Conservation (phyloP, 1,284 basidiomycete genomes). For the Hypsizygus ulmarius region DNA sequence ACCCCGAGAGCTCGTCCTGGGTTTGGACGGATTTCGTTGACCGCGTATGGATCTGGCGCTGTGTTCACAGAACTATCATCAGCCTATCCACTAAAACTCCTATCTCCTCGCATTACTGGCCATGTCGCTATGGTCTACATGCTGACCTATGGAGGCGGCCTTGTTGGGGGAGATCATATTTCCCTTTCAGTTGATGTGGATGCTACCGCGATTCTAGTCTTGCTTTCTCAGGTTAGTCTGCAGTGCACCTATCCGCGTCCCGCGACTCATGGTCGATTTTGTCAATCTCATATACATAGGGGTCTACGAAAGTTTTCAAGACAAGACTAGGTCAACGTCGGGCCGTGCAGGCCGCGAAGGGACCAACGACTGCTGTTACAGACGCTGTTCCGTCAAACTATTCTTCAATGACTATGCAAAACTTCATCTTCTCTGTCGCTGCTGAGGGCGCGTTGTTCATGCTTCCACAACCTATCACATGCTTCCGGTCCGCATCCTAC, state of each 20-base stretch:
- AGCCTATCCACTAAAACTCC: slow-evolving; percentile 88
- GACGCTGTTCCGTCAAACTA: slow-evolving; percentile 7
- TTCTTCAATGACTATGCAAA: slow-evolving; percentile 39
- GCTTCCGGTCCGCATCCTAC: slow-evolving; percentile 82
- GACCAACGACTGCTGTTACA: slow-evolving; percentile 12
- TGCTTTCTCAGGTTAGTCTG: slow-evolving; percentile 75
- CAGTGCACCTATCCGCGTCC: too few relatives aligned
- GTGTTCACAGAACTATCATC: slow-evolving; percentile 77
- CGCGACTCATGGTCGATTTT: slow-evolving; percentile 1
- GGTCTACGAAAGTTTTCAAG: slow-evolving; percentile 94
- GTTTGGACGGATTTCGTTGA: slow-evolving; percentile 52
- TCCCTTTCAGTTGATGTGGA: slow-evolving; percentile 65
- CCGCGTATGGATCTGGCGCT: slow-evolving; percentile 50
- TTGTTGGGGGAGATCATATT: slow-evolving; percentile 86
- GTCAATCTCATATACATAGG: slow-evolving; percentile 42
- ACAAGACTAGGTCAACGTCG: slow-evolving; percentile 51
- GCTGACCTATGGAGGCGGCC: slow-evolving; percentile 89
- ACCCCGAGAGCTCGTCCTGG: slow-evolving; percentile 43
- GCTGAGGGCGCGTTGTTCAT: slow-evolving; percentile 63
- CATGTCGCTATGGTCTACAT: slow-evolving; percentile 74
- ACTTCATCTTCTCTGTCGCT: slow-evolving; percentile 54
- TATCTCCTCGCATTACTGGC: slow-evolving; percentile 62
- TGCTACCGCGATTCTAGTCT: slow-evolving; percentile 51
- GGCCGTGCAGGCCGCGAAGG: slow-evolving; percentile 26
- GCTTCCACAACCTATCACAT: slow-evolving; percentile 92